Base-by-base conservation (phyloP, 2,329 filamentous ascomycete species). In the Pseudogymnoascus sp. region DNA sequence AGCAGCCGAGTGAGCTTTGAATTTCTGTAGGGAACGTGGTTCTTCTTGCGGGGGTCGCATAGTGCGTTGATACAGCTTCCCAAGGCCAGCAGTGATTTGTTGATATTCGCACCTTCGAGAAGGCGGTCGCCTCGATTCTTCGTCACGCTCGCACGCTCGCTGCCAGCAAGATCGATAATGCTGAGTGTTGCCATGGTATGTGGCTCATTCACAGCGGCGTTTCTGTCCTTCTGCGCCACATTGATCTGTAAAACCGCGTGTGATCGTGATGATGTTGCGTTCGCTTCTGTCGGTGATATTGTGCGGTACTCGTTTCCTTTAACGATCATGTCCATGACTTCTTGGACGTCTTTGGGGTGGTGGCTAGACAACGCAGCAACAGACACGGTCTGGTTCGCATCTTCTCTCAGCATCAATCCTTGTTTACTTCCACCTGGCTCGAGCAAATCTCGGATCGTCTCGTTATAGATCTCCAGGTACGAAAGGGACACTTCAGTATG, bases 271-370 rank as follows among this genome's bases (percentile, higher is more conserved):
- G 94, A 99, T 0, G 94, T 97, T 16, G 94, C 93, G 73, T 99
- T 99, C 69, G 94, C 94, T 77, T 93, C 92, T 6, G 94, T 99
- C 0, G 94, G 93, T 0, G 94, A 97, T 74, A 97, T 94, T 3
- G 94, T 99, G 49, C 94, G 88, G 75, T 89, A 91, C 69, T 95
- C 90, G 75, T 99, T 99, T 66, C 94, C 94, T 72, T 87, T 85
- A 62, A 99, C 89, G 72, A 99, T 97, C 84, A 99, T 97, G 71
- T 99, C 93, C 94, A 99, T 99, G 70, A 99, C 94, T 75, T 99
- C 88, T 72, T 95, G 86, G 12, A 97, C 94, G 72, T 93, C 91
- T 69, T 88, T 88, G 2, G 94, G 94, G 67, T 90, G 89, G 72
- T 97, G 92, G 70, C 92, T 97, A 2, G 92, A 94, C 49, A 99